phyloP scores from a whole-genome alignment of 164 flowering plant genomes.

The Magnolia kwangsiensis region DNA sequence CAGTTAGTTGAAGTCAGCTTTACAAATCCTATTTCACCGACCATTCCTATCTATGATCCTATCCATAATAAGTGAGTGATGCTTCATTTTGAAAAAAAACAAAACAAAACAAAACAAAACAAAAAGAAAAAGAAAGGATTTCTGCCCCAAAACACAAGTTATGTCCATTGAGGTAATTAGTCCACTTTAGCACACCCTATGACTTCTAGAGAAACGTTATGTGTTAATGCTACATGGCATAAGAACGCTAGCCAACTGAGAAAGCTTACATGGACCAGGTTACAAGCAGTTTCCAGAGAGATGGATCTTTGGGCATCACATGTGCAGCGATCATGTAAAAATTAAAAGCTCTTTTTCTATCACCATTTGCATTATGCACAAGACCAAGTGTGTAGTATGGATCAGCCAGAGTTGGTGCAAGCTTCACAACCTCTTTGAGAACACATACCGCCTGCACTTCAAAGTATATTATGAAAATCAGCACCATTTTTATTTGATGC shows the following conservation, averaged over 20 bases:
- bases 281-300: slow-evolving; percentile 64
- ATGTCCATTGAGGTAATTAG: not conserved
- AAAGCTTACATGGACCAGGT: slow-evolving; percentile 36
- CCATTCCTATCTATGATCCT: too few relatives aligned
- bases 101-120: too few relatives aligned
- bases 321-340: slow-evolving; percentile 68
- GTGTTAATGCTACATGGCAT: not conserved
- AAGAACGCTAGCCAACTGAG: not conserved
- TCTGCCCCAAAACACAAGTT: not conserved
- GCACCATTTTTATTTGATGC: not conserved
- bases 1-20: too few relatives aligned
- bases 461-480: slow-evolving; percentile 4
- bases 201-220: not conserved
- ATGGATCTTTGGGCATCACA: slow-evolving; percentile 57
- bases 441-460: slow-evolving; percentile 40
- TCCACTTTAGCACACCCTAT: not conserved
- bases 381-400: slow-evolving; percentile 69
- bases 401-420: slow-evolving; percentile 64
- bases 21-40: too few relatives aligned
- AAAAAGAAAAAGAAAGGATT: too few relatives aligned
- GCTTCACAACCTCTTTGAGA: slow-evolving; percentile 49
- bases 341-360: slow-evolving; percentile 44
- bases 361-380: slow-evolving; percentile 44
- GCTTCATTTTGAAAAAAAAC: too few relatives aligned
- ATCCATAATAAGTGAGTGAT: too few relatives aligned